Percentiles rank a stretch among this genome's conserved stretches.
phyloP scores from a whole-genome alignment of 2,329 filamentous ascomycete genomes.

The Xylariaceae sp. region DNA sequence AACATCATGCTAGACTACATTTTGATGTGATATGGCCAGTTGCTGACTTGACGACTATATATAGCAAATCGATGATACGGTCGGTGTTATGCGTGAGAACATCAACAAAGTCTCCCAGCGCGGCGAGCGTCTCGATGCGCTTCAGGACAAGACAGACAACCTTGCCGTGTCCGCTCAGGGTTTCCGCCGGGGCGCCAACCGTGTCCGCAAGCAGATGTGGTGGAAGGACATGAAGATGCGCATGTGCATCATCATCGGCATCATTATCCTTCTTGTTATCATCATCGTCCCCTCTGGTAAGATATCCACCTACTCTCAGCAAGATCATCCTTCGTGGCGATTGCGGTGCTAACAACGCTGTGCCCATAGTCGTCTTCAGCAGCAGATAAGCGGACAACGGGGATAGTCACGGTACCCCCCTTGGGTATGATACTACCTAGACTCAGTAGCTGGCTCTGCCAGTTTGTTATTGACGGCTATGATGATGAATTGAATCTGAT shows the following conservation, averaged over 20 bases:
- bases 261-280: conserved; percentile 85
- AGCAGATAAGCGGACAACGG: conserved; percentile 33
- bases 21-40: neutral
- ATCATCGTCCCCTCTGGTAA: conserved; percentile 91
- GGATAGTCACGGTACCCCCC: conserved; percentile 21
- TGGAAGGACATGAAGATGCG: conserved; percentile 99
- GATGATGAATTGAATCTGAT: conserved; percentile 32
- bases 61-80: conserved; percentile 96
- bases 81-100: conserved; percentile 93
- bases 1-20: neutral
- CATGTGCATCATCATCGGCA: conserved; percentile 86
- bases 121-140: conserved; percentile 47
- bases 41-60: conserved; percentile 6
- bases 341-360: conserved; percentile 10
- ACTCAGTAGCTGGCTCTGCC: conserved; percentile 17
- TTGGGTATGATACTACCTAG: conserved; percentile 22
- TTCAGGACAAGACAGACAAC: conserved; percentile 64
- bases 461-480: conserved; percentile 33
- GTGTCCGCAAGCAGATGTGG: conserved; percentile 98
- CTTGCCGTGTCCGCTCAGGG: conserved; percentile 87
- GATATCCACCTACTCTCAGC: conserved; percentile 29
- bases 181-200: conserved; percentile 93
- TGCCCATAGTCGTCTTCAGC: conserved; percentile 38
- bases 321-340: neutral
- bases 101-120: conserved; percentile 95